Conservation (phyloP, 768 basidiomycete species). For the Hericium erinaceus region DNA sequence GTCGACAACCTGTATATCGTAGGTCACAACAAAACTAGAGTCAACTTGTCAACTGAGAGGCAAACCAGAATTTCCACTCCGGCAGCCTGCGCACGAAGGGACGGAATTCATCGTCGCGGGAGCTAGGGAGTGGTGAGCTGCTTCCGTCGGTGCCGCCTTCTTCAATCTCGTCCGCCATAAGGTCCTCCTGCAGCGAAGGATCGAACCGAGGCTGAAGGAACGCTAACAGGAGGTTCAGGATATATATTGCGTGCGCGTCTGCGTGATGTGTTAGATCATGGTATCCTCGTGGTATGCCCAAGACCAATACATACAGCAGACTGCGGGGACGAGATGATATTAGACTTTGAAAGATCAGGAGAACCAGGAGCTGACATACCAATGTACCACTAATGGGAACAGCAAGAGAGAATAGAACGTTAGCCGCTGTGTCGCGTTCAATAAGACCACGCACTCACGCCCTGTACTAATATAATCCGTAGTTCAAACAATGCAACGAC, state of each 20-base stretch:
- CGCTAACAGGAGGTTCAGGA: constrained; percentile 91
- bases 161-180: constrained; percentile 91
- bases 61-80: constrained; percentile 93
- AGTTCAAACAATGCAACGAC: constrained; percentile 71
- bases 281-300: neutral
- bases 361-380: constrained; percentile 39
- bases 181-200: constrained; percentile 88
- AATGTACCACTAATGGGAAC: constrained; percentile 71
- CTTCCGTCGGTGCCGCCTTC: constrained; percentile 60
- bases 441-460: constrained; percentile 20
- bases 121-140: constrained; percentile 48
- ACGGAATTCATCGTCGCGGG: constrained; percentile 90
- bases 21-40: neutral
- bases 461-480: constrained; percentile 82
- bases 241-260: constrained; percentile 93
- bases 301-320: constrained; percentile 51
- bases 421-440: constrained; percentile 1
- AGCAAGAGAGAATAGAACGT: neutral
- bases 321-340: constrained; percentile 23
- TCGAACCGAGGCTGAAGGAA: constrained; percentile 98
- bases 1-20: constrained; percentile 63
- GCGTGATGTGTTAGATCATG: neutral
- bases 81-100: constrained; percentile 94
- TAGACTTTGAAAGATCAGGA: neutral
- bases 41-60: neutral